These are phyloP conservation scores for Aspergillaceae sp. DNA, from an alignment of 2,329 filamentous ascomycete species.

Conservation along the genomic window DNA sequence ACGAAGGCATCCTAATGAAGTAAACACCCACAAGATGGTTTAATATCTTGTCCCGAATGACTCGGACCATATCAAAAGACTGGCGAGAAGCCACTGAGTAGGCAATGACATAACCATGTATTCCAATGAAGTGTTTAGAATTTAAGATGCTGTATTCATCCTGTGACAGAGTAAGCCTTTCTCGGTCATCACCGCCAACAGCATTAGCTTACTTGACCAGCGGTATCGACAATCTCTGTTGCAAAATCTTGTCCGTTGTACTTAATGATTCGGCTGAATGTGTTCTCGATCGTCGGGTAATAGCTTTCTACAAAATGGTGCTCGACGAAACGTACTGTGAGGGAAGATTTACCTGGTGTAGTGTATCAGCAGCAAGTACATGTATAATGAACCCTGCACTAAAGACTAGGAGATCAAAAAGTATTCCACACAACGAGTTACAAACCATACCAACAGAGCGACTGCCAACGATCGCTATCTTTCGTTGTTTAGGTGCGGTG, in stretches of 20 bases:
- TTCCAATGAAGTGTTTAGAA: slow-evolving; percentile 97
- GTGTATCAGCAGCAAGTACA: slow-evolving; percentile 6
- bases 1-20: not conserved
- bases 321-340: slow-evolving; percentile 95
- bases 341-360: slow-evolving; percentile 78
- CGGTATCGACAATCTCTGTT: slow-evolving; percentile 97
- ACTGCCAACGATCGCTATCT: slow-evolving; percentile 92
- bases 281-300: slow-evolving; percentile 98
- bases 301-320: slow-evolving; percentile 98
- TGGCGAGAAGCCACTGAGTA: slow-evolving; percentile 94
- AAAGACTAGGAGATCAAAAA: slow-evolving; percentile 1
- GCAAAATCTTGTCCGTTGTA: slow-evolving; percentile 88
- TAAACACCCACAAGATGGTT: slow-evolving; percentile 68
- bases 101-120: slow-evolving; percentile 96
- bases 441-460: slow-evolving; percentile 67
- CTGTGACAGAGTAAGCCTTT: slow-evolving; percentile 37
- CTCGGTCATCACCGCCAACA: not conserved
- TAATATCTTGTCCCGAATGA: slow-evolving; percentile 93
- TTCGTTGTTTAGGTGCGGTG: slow-evolving; percentile 73
- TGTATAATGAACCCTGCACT: not conserved
- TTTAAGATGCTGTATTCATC: slow-evolving; percentile 99
- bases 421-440: not conserved
- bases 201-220: slow-evolving; percentile 62
- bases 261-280: slow-evolving; percentile 91
- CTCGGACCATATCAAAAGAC: slow-evolving; percentile 94